Base-by-base conservation (phyloP, 495 filamentous ascomycete genomes). In the Diplogelasinospora grovesii region DNA sequence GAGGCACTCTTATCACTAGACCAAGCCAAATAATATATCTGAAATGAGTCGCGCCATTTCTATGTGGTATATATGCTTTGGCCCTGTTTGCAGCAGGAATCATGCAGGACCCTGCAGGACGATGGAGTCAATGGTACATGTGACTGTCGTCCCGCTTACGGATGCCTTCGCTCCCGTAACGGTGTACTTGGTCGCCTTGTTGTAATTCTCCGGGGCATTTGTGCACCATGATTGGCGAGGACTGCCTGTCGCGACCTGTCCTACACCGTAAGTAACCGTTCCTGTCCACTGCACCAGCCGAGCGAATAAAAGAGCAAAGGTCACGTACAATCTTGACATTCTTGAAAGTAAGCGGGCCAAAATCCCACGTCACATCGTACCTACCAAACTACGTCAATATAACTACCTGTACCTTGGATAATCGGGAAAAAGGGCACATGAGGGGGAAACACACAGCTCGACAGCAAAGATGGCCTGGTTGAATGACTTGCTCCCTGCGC, bases 401-500 rank as follows among this genome's bases (percentile, higher is more conserved):
- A n/a, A n/a, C n/a, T n/a, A n/a, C n/a, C n/a, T n/a, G n/a, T n/a
- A n/a, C n/a, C n/a, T n/a, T n/a, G n/a, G n/a, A n/a, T n/a, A n/a
- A n/a, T n/a, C n/a, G n/a, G n/a, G 9, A 16, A 27, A 10, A 9
- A 36, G 26, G n/a, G 4, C 8, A 4, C 7, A n/a, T 16, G 13
- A 13, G 25, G 9, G 9, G 13, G 19, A 21, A 29, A 45, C 52
- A 4, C 35, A 60, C 56, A 61, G 49, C 35, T 68, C 60, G 29
- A 69, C 66, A 11, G 64, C 60, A 23, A 65, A 59, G 2, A 68
- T 27, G 3, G 49, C 59, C 35, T 67, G 59, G 40, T 64, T 65
- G 39, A 68, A 64, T 2, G 57, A 63, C 45, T 70, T 68, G 22
- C 26, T 31, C 2, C 39, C 60, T 52, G 15, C 15, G 5, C 29